Evolutionary conservation across 305 asterid species (phyloP).

Genomic region (Fraxinus sp.): DNA sequence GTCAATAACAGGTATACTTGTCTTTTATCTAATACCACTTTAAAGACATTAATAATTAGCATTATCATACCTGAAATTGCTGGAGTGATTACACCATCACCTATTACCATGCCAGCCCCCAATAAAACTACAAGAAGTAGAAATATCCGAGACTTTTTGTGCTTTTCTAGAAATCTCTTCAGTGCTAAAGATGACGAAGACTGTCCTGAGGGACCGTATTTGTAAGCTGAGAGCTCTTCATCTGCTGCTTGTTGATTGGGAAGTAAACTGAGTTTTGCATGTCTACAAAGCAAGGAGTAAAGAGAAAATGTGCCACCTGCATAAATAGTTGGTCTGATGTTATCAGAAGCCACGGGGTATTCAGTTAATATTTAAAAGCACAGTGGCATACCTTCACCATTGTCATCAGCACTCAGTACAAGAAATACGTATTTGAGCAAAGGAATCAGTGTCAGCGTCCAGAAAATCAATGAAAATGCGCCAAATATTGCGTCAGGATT

Average conservation of each 20-base stretch:
- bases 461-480: constrained; percentile 87
- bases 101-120: constrained; percentile 71
- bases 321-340: constrained; percentile 30
- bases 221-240: constrained; percentile 86
- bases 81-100: constrained; percentile 31
- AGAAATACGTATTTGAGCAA: constrained; percentile 75
- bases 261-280: constrained; percentile 92
- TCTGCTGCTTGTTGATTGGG: constrained; percentile 99
- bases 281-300: constrained; percentile 89
- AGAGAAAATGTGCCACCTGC: constrained; percentile 98
- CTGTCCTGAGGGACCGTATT: constrained; percentile 64
- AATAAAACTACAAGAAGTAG: constrained; percentile 81
- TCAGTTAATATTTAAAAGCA: background rate
- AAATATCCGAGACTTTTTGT: constrained; percentile 62
- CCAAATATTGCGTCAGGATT: constrained; percentile 72
- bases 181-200: constrained; percentile 56
- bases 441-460: constrained; percentile 92
- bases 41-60: background rate
- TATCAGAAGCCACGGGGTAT: background rate
- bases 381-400: constrained; percentile 78
- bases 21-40: background rate
- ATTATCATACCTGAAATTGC: constrained; percentile 32
- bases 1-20: background rate
- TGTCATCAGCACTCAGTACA: constrained; percentile 81
- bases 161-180: constrained; percentile 82